Base-by-base conservation (phyloP, 2,329 filamentous ascomycete species). In the Hypoxylon sp. region DNA sequence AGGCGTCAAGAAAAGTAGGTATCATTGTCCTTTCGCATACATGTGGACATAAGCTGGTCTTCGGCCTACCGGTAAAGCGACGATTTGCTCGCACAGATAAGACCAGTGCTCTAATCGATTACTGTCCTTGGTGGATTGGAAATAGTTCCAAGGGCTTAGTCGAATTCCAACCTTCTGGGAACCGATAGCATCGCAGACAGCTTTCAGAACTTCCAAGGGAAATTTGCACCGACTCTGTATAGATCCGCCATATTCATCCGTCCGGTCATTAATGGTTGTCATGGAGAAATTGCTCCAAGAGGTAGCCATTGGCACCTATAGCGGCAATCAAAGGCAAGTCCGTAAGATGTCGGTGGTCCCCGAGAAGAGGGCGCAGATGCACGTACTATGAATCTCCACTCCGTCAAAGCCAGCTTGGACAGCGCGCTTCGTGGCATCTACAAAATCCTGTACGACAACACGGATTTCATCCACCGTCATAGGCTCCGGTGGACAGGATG, bases 401-500 rank as follows among this genome's bases (percentile, higher is more conserved):
- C 75, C 72, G 74, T 93, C 91, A 45, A 91, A 90, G 0, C 91
- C 91, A 1, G 87, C 88, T 49, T 84, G 81, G 1, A 93, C 77
- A 0, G 91, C 85, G 10, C 87, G 79, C 71, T 83, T 81, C 0
- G 84, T 81, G 0, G 83, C 84, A 0, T 82, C 84, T 0, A 83
- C 86, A 79, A 86, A 93, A 1, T 87, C 87, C 4, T 76, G 75
- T 77, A 91, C 91, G 64, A 90, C 80, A 2, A 85, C 78, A 58
- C 87, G 83, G 61, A 94, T 94, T 51, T 93, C 90, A 1, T 84
- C 79, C 17, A 85, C 79, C 0, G 87, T 89, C 87, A 94, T 87
- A 17, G 84, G 88, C 60, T 85, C 74, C 36, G 63, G 87, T 1
- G 91, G 91, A 28, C 55, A 60, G 9, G 75, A 70, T 30, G 74